These are phyloP conservation scores for Beauveria australis DNA, from an alignment of 2,329 filamentous ascomycete species.

Conservation along the genomic window DNA sequence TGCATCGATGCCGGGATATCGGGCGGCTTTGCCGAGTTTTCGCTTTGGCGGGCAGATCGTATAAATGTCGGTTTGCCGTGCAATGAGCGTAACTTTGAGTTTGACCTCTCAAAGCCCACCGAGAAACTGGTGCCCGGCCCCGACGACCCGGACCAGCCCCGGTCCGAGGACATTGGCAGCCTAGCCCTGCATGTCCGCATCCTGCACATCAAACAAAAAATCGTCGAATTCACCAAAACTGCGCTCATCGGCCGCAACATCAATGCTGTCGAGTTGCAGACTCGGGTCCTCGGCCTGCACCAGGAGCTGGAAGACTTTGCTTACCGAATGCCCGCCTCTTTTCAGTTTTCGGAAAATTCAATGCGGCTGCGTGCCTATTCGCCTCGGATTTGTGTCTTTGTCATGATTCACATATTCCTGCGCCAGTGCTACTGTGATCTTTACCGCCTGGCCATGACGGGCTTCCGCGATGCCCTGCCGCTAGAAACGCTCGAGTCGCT, in stretches of 20 bases:
- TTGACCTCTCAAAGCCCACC: slow-evolving; percentile 47
- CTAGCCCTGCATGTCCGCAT: slow-evolving; percentile 49
- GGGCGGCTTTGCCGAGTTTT: slow-evolving; percentile 35
- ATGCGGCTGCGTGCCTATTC: slow-evolving; percentile 49
- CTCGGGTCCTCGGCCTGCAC: slow-evolving; percentile 36
- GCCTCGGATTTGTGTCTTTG: slow-evolving; percentile 46
- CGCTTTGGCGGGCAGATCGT: slow-evolving; percentile 33
- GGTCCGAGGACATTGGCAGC: slow-evolving; percentile 46
- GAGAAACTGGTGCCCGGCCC: slow-evolving; percentile 41
- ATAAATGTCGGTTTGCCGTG: slow-evolving; percentile 35
- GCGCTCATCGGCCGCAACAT: slow-evolving; percentile 28
- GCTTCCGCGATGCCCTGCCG: slow-evolving; percentile 43
- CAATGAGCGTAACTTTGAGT: slow-evolving; percentile 42
- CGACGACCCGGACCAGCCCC: slow-evolving; percentile 30
- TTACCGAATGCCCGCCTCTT: slow-evolving; percentile 43
- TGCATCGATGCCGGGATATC: slow-evolving; percentile 35
- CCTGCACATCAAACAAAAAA: slow-evolving; percentile 44
- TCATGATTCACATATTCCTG: slow-evolving; percentile 55
- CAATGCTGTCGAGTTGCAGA: slow-evolving; percentile 34
- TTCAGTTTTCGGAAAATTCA: slow-evolving; percentile 50
- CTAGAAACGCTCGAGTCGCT: slow-evolving; percentile 35
- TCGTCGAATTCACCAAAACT: slow-evolving; percentile 45
- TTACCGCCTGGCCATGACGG: slow-evolving; percentile 43
- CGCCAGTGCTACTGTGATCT: slow-evolving; percentile 50
- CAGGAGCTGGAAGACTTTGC: slow-evolving; percentile 46